These are phyloP conservation scores for Geotrichum australiense DNA, from an alignment of 1,139 yeast species.

Conservation along the genomic window DNA sequence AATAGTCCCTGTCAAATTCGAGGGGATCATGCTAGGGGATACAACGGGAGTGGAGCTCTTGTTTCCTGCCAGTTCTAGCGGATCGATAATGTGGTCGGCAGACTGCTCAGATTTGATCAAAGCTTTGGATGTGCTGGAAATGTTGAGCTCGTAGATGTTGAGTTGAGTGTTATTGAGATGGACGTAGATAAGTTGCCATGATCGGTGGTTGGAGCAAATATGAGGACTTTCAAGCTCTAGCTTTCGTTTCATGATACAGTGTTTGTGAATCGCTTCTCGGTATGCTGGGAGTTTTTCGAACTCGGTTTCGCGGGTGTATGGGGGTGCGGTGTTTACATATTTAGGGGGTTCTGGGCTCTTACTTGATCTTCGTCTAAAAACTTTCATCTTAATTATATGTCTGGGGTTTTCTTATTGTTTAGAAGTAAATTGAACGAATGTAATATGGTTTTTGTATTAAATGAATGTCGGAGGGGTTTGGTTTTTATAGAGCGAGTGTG, in stretches of 20 bases:
- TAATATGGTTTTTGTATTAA: too few species aligned
- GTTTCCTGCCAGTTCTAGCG: neutral
- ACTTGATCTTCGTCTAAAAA: neutral
- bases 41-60: neutral
- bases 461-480: too few species aligned
- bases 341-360: neutral
- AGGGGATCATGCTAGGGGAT: constrained; percentile 2
- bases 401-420: too few species aligned
- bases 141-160: constrained; percentile 35
- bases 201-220: constrained; percentile 36
- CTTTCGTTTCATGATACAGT: constrained; percentile 32
- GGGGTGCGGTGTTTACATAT: constrained; percentile 19
- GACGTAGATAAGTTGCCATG: constrained; percentile 49
- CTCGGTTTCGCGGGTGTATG: constrained; percentile 29
- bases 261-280: constrained; percentile 29
- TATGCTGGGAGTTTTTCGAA: constrained; percentile 33
- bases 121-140: neutral
- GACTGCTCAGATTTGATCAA: neutral
- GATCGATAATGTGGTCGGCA: neutral
- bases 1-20: constrained; percentile 9
- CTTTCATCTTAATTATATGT: neutral
- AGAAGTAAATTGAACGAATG: too few species aligned
- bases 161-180: constrained; percentile 55
- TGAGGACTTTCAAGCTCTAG: constrained; percentile 35
- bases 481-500: too few species aligned